These are phyloP conservation scores for Inosperma sp. DNA, from an alignment of 768 basidiomycete species.

Conservation along the genomic window DNA sequence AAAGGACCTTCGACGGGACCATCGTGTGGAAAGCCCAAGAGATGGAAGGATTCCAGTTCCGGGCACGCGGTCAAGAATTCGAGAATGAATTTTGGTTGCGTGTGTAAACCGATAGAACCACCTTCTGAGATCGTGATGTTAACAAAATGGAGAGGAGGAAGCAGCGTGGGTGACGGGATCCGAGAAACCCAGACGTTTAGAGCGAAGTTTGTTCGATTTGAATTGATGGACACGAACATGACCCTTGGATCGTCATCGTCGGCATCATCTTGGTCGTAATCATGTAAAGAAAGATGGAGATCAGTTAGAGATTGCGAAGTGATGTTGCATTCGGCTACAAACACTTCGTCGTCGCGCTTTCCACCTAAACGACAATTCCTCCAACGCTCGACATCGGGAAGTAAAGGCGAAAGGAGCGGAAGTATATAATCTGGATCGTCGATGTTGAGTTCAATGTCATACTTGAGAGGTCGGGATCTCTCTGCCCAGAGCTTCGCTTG, in stretches of 20 bases:
- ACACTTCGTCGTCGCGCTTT: slow-evolving; percentile 33
- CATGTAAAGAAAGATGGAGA: slow-evolving; percentile 37
- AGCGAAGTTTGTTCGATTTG: slow-evolving; percentile 25
- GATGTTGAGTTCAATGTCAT: slow-evolving; percentile 51
- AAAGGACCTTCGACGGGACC: slow-evolving; percentile 30
- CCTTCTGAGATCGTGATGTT: slow-evolving; percentile 54
- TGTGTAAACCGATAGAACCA: slow-evolving; percentile 32
- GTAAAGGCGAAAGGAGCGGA: slow-evolving; percentile 59
- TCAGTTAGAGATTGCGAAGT: slow-evolving; percentile 28
- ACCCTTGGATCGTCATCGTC: slow-evolving; percentile 27
- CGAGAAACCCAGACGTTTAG: slow-evolving; percentile 47
- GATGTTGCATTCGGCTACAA: slow-evolving; percentile 24
- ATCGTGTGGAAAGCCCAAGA: slow-evolving; percentile 51
- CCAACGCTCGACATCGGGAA: slow-evolving; percentile 58
- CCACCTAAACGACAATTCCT: slow-evolving; percentile 44
- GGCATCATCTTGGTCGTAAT: slow-evolving; percentile 29
- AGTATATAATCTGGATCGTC: slow-evolving; percentile 48
- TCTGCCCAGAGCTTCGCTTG: slow-evolving; percentile 53
- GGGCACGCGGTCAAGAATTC: slow-evolving; percentile 60
- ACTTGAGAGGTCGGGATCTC: slow-evolving; percentile 49
- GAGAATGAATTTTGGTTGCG: slow-evolving; percentile 49
- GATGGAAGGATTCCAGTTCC: slow-evolving; percentile 52
- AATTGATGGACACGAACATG: slow-evolving; percentile 33
- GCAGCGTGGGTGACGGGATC: slow-evolving; percentile 43
- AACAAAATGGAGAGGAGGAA: slow-evolving; percentile 52